A percentile compares a stretch with the other conserved stretches of the same genome.
phyloP scores from a whole-genome alignment of 305 asterid genomes.

The Fraxinus dipetala region DNA sequence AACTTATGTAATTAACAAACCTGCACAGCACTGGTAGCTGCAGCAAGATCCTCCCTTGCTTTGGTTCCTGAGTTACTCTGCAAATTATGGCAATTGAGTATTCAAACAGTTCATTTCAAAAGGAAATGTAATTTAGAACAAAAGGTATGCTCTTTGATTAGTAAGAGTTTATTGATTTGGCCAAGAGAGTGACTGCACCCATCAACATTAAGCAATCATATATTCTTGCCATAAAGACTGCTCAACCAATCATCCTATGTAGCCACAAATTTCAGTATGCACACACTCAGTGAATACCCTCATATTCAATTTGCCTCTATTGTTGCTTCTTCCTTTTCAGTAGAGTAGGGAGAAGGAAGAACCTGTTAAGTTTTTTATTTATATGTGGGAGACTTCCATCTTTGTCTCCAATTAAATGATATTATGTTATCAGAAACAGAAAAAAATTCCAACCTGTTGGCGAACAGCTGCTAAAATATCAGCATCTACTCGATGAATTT shows the following conservation, averaged over 20 bases:
- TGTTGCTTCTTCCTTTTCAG: neutral
- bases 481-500: conserved; percentile 83
- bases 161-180: neutral
- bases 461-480: conserved; percentile 91
- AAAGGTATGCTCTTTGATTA: neutral
- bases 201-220: neutral
- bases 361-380: neutral
- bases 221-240: neutral
- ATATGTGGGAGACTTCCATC: neutral
- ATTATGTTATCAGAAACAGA: neutral
- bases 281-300: neutral
- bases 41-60: conserved; percentile 58
- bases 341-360: neutral
- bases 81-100: neutral
- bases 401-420: neutral
- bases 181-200: neutral
- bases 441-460: conserved; percentile 67
- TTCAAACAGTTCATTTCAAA: conserved; percentile 13
- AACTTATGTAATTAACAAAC: conserved; percentile 25
- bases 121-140: conserved; percentile 14
- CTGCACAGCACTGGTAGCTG: conserved; percentile 53
- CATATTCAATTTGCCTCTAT: neutral
- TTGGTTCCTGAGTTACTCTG: conserved; percentile 55
- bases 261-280: neutral
- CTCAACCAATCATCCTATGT: neutral